phyloP scores from a whole-genome alignment of 2,329 filamentous ascomycete genomes.

The Colletotrichum melonis region DNA sequence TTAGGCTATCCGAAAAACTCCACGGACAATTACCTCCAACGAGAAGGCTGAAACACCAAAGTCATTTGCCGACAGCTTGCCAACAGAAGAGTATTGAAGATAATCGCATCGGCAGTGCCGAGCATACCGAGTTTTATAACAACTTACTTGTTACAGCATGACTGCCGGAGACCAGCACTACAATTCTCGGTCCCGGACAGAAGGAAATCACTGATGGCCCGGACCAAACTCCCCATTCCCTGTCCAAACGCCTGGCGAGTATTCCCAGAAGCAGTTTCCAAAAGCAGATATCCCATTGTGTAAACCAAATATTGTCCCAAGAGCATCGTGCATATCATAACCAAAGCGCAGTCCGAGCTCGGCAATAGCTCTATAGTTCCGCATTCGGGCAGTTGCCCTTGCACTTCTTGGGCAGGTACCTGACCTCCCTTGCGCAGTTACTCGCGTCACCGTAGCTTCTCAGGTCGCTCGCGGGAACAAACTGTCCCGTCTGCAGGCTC shows the following conservation, averaged over 20 bases:
- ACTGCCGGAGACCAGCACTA: neutral
- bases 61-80: neutral
- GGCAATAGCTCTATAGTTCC: conserved; percentile 23
- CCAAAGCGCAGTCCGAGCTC: neutral
- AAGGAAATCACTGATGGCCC: neutral
- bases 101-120: neutral
- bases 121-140: neutral
- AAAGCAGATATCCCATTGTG: neutral
- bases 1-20: neutral
- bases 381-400: conserved; percentile 31
- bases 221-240: neutral
- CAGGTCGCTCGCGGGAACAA: conserved; percentile 54
- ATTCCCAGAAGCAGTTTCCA: neutral
- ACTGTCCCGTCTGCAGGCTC: conserved; percentile 60
- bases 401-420: conserved; percentile 53
- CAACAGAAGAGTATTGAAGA: neutral
- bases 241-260: neutral
- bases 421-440: conserved; percentile 52
- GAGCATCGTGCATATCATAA: neutral
- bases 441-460: conserved; percentile 51
- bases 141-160: neutral
- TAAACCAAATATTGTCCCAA: neutral
- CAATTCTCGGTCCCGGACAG: neutral
- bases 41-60: neutral
- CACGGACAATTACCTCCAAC: neutral